Percentiles rank a stretch among this genome's conserved stretches.
These are phyloP conservation scores for Fusarium newnesense DNA, from an alignment of 2,329 filamentous ascomycete genomes.

Conservation along the genomic window DNA sequence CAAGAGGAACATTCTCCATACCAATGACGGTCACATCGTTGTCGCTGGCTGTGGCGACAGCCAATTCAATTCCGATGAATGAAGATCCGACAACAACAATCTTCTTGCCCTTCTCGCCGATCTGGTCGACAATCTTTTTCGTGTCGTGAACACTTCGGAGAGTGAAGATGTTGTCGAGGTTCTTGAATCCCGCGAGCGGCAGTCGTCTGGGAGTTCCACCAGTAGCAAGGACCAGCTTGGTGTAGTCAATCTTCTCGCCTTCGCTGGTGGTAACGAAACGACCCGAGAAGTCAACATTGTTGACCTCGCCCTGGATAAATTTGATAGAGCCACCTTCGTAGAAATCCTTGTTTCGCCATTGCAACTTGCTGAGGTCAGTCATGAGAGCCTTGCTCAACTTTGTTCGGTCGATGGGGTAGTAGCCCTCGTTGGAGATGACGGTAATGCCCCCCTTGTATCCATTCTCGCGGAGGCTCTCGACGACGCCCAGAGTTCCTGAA, in stretches of 20 bases:
- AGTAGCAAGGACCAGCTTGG: constrained; percentile 89
- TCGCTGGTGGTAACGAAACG: constrained; percentile 80
- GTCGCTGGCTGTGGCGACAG: constrained; percentile 80
- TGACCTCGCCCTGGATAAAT: constrained; percentile 73
- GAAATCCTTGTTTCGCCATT: constrained; percentile 80
- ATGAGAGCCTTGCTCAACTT: constrained; percentile 96
- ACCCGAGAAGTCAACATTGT: constrained; percentile 76
- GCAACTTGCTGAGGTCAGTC: constrained; percentile 80
- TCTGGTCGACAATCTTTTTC: constrained; percentile 79
- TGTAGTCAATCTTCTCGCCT: constrained; percentile 79
- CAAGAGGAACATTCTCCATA: constrained; percentile 86
- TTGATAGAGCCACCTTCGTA: constrained; percentile 72
- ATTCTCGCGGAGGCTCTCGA: constrained; percentile 84
- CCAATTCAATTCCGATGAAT: constrained; percentile 99
- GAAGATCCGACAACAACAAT: constrained; percentile 91
- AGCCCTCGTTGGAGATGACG: constrained; percentile 84
- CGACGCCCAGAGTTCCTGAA: constrained; percentile 81
- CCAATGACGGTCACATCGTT: constrained; percentile 90
- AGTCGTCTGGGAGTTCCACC: constrained; percentile 82
- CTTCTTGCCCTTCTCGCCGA: constrained; percentile 88
- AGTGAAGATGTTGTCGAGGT: constrained; percentile 86
- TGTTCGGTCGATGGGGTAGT: constrained; percentile 89
- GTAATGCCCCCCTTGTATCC: constrained; percentile 85
- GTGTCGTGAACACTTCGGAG: constrained; percentile 82
- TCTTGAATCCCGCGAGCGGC: constrained; percentile 86